Evolutionary conservation across 257 asterid genomes (phyloP).

Genomic region (Misopates orontium): DNA sequence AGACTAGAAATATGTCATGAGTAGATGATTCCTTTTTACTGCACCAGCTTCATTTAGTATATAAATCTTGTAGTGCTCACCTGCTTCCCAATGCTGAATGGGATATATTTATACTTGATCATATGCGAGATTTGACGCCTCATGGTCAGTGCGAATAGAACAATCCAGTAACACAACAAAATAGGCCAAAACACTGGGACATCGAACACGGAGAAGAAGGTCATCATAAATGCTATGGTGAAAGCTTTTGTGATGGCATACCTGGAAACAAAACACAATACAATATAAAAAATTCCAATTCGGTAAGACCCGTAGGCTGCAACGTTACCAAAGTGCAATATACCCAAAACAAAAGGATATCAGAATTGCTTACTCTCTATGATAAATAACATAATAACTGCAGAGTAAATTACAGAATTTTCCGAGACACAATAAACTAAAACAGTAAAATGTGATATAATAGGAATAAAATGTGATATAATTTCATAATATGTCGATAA

Average conservation of each 20-base stretch:
- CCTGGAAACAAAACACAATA: slow-evolving; percentile 34
- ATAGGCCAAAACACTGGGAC: slow-evolving; percentile 80
- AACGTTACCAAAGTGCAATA: background rate
- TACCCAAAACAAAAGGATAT: background rate
- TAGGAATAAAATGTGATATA: background rate
- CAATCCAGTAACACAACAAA: slow-evolving; percentile 60
- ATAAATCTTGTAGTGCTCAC: slow-evolving; percentile 20
- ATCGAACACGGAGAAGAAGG: slow-evolving; percentile 63
- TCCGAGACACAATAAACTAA: background rate
- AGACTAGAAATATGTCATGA: too few species aligned
- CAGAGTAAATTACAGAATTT: background rate
- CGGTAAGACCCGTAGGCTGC: background rate
- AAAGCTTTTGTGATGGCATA: slow-evolving; percentile 68
- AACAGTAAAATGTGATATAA: background rate
- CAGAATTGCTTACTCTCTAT: background rate
- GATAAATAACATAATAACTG: background rate
- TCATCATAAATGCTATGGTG: slow-evolving; percentile 58
- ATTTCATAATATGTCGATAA: too few species aligned
- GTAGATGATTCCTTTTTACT: too few species aligned
- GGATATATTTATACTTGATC: slow-evolving; percentile 61
- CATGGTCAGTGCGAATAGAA: slow-evolving; percentile 57
- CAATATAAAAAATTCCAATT: background rate
- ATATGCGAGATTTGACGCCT: slow-evolving; percentile 64
- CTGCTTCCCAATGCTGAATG: slow-evolving; percentile 64
- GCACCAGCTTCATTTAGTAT: too few species aligned